A percentile compares a stretch with the other conserved stretches of the same genome.
Evolutionary conservation across 179 eudicot genomes (phyloP).

Genomic region (Nepenthes alata): DNA sequence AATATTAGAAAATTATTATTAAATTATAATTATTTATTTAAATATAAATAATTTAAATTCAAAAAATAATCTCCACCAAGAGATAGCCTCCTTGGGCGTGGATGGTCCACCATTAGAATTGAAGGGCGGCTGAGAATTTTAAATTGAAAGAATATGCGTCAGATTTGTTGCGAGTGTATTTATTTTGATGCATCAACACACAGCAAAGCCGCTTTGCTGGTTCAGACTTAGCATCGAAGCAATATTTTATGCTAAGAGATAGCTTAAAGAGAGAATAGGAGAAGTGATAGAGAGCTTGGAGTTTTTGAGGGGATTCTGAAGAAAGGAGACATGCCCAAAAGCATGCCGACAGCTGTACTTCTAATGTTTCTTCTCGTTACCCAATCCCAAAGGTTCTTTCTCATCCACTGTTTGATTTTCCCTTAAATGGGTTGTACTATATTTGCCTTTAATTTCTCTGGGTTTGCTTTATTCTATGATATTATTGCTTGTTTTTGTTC

Average conservation of each 20-base stretch:
- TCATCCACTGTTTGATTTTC: neutral
- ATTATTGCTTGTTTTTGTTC: too few relatives aligned
- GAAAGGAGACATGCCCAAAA: conserved; percentile 13
- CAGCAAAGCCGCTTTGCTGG: neutral
- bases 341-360: conserved; percentile 11
- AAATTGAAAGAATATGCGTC: too few relatives aligned
- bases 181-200: too few relatives aligned
- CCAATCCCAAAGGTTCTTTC: conserved; percentile 15
- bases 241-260: conserved; percentile 8
- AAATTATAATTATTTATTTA: too few relatives aligned
- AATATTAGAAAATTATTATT: too few relatives aligned
- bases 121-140: too few relatives aligned
- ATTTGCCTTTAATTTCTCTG: conserved; percentile 3
- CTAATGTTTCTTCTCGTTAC: conserved; percentile 13
- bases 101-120: too few relatives aligned
- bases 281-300: neutral
- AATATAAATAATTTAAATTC: too few relatives aligned
- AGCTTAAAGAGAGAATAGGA: neutral
- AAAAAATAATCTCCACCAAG: too few relatives aligned
- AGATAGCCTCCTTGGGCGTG: too few relatives aligned
- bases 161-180: too few relatives aligned
- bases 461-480: neutral
- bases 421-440: neutral
- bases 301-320: conserved; percentile 5
- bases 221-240: conserved; percentile 18